Percentiles rank a stretch among this genome's conserved stretches.
Conservation (phyloP, 805 yeast genomes). For the Kluyveromyces nonfermentans region DNA sequence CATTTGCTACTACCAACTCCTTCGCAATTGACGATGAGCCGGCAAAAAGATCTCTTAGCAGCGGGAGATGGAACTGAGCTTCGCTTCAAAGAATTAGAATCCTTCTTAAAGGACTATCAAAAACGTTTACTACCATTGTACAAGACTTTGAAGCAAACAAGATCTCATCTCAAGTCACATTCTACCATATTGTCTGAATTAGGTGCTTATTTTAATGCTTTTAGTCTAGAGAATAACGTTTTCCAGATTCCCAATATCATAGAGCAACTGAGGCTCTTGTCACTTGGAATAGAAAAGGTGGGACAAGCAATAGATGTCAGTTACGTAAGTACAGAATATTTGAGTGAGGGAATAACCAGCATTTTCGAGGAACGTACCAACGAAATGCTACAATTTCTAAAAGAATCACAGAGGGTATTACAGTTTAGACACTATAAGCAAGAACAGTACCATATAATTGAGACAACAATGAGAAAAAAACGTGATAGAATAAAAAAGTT, state of each 20-base stretch:
- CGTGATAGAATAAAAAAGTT: constrained; percentile 24
- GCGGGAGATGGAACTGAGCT: constrained; percentile 26
- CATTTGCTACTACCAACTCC: constrained; percentile 60
- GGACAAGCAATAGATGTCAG: constrained; percentile 81
- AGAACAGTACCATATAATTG: constrained; percentile 38
- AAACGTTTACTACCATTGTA: constrained; percentile 19
- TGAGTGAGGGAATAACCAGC: constrained; percentile 33
- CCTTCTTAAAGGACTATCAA: constrained; percentile 19
- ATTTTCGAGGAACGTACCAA: constrained; percentile 32
- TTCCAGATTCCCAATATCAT: constrained; percentile 46
- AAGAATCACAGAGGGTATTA: constrained; percentile 35
- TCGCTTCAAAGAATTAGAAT: constrained; percentile 35
- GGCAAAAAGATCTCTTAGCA: constrained; percentile 14
- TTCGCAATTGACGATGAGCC: constrained; percentile 31
- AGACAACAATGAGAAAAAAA: constrained; percentile 32
- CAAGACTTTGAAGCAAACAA: constrained; percentile 22
- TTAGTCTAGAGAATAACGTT: constrained; percentile 44
- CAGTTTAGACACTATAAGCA: constrained; percentile 52
- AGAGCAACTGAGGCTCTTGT: constrained; percentile 30
- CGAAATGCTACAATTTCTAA: constrained; percentile 29
- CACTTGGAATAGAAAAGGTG: constrained; percentile 58
- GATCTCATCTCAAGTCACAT: constrained; percentile 39
- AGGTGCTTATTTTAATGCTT: constrained; percentile 62
- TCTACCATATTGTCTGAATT: constrained; percentile 62
- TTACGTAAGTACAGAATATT: constrained; percentile 41